These are phyloP conservation scores for Hypoxylon intermedium DNA, from an alignment of 495 filamentous ascomycete genomes.

Conservation along the genomic window DNA sequence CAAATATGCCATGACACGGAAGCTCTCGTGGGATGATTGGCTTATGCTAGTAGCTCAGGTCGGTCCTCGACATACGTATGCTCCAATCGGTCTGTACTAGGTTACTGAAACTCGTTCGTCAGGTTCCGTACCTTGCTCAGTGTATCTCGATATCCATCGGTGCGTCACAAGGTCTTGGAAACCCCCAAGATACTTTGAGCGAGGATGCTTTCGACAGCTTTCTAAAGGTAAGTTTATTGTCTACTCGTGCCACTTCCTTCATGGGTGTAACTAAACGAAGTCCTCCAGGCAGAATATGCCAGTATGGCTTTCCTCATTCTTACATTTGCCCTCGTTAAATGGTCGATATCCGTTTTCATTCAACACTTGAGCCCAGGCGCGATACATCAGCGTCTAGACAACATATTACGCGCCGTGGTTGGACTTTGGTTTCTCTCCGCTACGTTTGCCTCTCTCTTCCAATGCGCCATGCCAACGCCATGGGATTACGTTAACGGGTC, in stretches of 20 bases:
- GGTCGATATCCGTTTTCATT: conserved; percentile 46
- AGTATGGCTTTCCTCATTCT: conserved; percentile 44
- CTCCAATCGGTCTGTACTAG: too few species aligned
- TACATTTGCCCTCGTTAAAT: conserved; percentile 45
- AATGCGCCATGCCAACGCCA: conserved; percentile 47
- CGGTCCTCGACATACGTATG: neutral
- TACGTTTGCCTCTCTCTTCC: conserved; percentile 46
- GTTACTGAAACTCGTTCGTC: neutral
- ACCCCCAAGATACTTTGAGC: conserved; percentile 25
- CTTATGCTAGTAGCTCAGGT: conserved; percentile 36
- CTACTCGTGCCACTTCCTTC: neutral
- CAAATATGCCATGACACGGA: conserved; percentile 33
- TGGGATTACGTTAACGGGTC: conserved; percentile 47
- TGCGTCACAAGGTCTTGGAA: conserved; percentile 35
- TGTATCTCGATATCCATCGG: conserved; percentile 38
- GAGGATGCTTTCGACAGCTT: conserved; percentile 11
- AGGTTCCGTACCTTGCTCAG: conserved; percentile 22
- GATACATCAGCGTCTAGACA: conserved; percentile 34
- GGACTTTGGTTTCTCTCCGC: conserved; percentile 42
- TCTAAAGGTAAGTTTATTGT: conserved; percentile 9
- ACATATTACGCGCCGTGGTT: conserved; percentile 34
- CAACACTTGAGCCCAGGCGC: conserved; percentile 34
- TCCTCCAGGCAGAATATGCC: conserved; percentile 47
- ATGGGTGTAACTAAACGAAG: conserved; percentile 10
- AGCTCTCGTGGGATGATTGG: conserved; percentile 30